Base-by-base conservation (phyloP, 305 asterid species). In the Plantago rigida region DNA sequence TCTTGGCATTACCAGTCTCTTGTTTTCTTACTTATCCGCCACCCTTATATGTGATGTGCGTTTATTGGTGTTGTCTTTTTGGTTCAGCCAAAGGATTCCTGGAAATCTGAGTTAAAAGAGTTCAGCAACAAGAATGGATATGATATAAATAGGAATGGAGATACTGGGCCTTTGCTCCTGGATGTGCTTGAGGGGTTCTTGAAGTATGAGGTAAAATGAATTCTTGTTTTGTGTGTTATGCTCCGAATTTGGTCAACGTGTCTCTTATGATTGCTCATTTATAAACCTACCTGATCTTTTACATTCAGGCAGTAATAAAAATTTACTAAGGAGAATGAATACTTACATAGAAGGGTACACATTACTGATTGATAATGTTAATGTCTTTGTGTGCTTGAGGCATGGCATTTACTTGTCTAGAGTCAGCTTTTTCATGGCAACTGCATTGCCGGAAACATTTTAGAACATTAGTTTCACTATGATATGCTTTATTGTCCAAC, bases 121-220 rank as follows among this genome's bases (percentile, higher is more conserved):
- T 92, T 89, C 64, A 79, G 99, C 79, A 77, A 67, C 79, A 89
- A 84, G 77, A 89, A 86, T 65, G 99, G 95, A 26, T 92, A 92
- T 17, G 92, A 92, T 75, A 71, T 86, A 62, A 84, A 86, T 72
- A 82, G 87, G 74, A 87, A 86, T 47, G 95, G 95, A 54, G 96
- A 92, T 47, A 80, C 91, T 62, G 90, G 86, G 64, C 99, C 99
- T 47, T 75, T 92, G 76, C 97, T 92, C 65, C 77, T 92, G 79
- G 99, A 92, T 67, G 99, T 89, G 72, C 96, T 92, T 65, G 95
- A 86, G 73, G 99, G 99, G 50, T 92, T 92, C 81, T 79, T 92
- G 87, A 92, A 92, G 77, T 92, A 83, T 61, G 97, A 92, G 97
- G 99, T 92, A 47, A 28, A 87, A 61, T 31, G 56, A 49, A 64